A percentile compares a stretch with the other conserved stretches of the same genome.
These are phyloP conservation scores for Teratosphaeria destructans DNA, from an alignment of 2,329 filamentous ascomycete genomes.

Conservation along the genomic window DNA sequence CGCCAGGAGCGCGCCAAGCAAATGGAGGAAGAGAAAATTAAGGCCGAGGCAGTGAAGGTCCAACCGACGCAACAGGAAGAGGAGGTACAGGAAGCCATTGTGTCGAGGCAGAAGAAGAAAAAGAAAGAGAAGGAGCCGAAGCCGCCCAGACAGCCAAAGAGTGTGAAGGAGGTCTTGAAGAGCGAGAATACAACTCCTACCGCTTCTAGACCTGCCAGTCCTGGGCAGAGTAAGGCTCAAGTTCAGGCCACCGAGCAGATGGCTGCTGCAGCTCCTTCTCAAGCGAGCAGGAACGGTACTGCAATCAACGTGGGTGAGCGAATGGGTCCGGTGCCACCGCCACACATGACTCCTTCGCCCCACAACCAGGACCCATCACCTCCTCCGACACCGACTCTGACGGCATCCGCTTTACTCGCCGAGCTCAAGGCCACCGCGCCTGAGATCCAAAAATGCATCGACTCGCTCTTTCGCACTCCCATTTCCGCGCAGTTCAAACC, in stretches of 20 bases:
- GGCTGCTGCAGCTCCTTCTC: constrained; percentile 16
- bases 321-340: background rate
- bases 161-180: background rate
- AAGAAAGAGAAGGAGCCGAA: constrained; percentile 48
- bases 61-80: constrained; percentile 29
- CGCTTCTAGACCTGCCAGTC: background rate
- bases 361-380: constrained; percentile 17
- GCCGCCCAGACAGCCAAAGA: background rate
- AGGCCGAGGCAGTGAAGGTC: constrained; percentile 34
- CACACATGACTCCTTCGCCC: background rate
- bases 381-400: constrained; percentile 22
- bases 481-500: constrained; percentile 20
- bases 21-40: constrained; percentile 34
- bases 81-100: constrained; percentile 55
- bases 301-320: background rate
- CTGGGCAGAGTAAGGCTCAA: constrained; percentile 6
- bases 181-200: background rate
- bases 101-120: constrained; percentile 75
- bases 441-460: constrained; percentile 23
- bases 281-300: background rate
- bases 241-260: background rate
- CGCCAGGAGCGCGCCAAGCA: constrained; percentile 32
- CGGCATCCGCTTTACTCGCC: constrained; percentile 22
- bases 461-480: constrained; percentile 24
- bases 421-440: constrained; percentile 22